Conservation (phyloP, 371 early-diverging fungal genomes). For the Mortierella sp. region DNA sequence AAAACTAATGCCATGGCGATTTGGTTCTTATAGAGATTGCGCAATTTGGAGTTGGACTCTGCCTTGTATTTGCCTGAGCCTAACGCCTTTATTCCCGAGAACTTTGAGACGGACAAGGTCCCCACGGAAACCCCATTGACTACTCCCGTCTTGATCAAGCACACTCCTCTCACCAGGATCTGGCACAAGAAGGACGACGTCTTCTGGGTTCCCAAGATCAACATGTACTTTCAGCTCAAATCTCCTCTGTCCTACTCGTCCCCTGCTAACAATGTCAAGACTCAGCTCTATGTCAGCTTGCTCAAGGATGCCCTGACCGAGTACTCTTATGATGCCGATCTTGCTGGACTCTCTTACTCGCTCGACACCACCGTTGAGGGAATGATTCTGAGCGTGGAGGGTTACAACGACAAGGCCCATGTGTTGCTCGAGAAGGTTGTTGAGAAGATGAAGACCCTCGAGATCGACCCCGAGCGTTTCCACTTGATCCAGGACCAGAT, state of each 20-base stretch:
- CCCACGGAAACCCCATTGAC: slow-evolving; percentile 49
- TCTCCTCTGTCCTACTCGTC: slow-evolving; percentile 56
- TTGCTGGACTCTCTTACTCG: slow-evolving; percentile 85
- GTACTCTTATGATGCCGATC: slow-evolving; percentile 89
- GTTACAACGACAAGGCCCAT: slow-evolving; percentile 90
- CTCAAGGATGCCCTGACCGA: slow-evolving; percentile 88
- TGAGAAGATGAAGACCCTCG: slow-evolving; percentile 74
- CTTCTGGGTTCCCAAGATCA: slow-evolving; percentile 87
- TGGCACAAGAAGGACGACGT: slow-evolving; percentile 97
- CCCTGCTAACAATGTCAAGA: slow-evolving; percentile 64
- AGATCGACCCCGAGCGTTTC: slow-evolving; percentile 80
- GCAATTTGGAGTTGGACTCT: slow-evolving; percentile 61
- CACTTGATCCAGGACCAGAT: slow-evolving; percentile 81
- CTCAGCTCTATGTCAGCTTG: slow-evolving; percentile 80
- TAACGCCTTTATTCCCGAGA: slow-evolving; percentile 90
- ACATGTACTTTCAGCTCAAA: slow-evolving; percentile 53
- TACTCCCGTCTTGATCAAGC: slow-evolving; percentile 72
- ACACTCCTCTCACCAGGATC: slow-evolving; percentile 76
- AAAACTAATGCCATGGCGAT: background rate
- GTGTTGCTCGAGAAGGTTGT: slow-evolving; percentile 81
- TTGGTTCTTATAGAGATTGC: slow-evolving; percentile 60
- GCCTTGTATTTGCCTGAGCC: slow-evolving; percentile 80
- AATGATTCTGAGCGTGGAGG: slow-evolving; percentile 77
- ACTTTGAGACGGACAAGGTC: slow-evolving; percentile 74
- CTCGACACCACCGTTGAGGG: slow-evolving; percentile 80